These are phyloP conservation scores for Colletotrichum phormii DNA, from an alignment of 2,329 filamentous ascomycete species.

Conservation along the genomic window DNA sequence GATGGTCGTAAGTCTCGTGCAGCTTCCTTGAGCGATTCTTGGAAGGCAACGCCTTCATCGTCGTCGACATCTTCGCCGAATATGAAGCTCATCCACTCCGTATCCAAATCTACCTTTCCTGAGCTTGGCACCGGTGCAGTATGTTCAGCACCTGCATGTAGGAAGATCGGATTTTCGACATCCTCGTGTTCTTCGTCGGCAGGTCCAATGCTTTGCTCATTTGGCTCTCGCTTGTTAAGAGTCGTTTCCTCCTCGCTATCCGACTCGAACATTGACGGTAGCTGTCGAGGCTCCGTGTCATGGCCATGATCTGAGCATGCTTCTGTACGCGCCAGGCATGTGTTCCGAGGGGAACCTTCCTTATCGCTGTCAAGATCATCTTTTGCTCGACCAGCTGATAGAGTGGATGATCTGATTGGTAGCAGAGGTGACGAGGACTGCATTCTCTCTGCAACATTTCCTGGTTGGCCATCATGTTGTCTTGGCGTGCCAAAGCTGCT, in stretches of 20 bases:
- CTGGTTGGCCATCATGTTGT: neutral
- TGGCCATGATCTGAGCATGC: neutral
- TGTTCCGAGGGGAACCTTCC: neutral
- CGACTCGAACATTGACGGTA: neutral
- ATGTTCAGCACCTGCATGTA: neutral
- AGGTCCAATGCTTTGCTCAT: neutral
- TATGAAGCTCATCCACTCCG: conserved; percentile 33
- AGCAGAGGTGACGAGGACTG: neutral
- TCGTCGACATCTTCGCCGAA: conserved; percentile 20
- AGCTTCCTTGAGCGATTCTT: conserved; percentile 23
- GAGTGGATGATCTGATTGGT: neutral
- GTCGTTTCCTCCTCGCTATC: neutral
- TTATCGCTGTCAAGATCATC: neutral
- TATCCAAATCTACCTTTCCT: neutral
- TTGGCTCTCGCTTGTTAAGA: neutral
- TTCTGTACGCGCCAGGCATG: neutral
- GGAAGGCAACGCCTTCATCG: neutral
- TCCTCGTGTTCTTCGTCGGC: too few relatives aligned
- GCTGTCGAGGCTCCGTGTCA: neutral
- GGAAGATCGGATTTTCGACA: neutral
- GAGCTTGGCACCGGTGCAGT: neutral
- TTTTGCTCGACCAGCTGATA: neutral
- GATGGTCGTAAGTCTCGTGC: conserved; percentile 16
- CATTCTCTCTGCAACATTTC: neutral
- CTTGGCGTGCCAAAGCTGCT: neutral